These are phyloP conservation scores for Tricholoma flavovirens DNA, from an alignment of 768 basidiomycete species.

Conservation along the genomic window DNA sequence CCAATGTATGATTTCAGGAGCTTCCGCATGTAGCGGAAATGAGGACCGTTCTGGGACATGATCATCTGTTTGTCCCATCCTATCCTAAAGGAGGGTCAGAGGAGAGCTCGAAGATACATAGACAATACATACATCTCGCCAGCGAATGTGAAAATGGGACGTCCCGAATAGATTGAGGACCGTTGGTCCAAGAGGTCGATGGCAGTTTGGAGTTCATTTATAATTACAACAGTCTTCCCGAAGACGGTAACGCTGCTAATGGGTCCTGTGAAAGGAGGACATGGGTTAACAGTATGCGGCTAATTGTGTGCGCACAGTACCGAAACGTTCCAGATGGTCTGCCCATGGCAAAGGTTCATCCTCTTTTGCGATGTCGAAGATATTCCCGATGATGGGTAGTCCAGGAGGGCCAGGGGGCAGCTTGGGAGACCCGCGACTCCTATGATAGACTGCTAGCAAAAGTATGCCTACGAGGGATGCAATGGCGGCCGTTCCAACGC, in stretches of 20 bases:
- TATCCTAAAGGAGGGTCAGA: conserved; percentile 18
- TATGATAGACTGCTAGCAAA: not conserved
- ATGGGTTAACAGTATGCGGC: not conserved
- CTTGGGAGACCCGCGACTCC: not conserved
- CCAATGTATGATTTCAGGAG: conserved; percentile 37
- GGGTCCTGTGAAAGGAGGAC: conserved; percentile 11
- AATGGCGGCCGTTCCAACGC: not conserved
- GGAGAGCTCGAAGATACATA: conserved; percentile 9
- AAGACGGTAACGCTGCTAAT: conserved; percentile 24
- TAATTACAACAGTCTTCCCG: conserved; percentile 20
- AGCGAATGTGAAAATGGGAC: conserved; percentile 30
- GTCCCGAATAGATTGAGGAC: conserved; percentile 25
- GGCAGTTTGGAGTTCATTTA: conserved; percentile 20
- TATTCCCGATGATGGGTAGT: not conserved
- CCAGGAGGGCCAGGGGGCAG: not conserved
- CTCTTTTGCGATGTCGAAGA: not conserved
- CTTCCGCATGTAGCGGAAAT: conserved; percentile 37
- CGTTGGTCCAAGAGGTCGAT: conserved; percentile 34
- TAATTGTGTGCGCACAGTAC: not conserved
- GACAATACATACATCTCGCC: conserved; percentile 24
- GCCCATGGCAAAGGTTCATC: not conserved
- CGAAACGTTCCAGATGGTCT: not conserved
- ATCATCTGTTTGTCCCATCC: conserved; percentile 26
- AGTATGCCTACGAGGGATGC: not conserved
- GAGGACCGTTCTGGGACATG: conserved; percentile 27